These are phyloP conservation scores for Collariella sp. DNA, from an alignment of 495 filamentous ascomycete genomes.

Conservation along the genomic window DNA sequence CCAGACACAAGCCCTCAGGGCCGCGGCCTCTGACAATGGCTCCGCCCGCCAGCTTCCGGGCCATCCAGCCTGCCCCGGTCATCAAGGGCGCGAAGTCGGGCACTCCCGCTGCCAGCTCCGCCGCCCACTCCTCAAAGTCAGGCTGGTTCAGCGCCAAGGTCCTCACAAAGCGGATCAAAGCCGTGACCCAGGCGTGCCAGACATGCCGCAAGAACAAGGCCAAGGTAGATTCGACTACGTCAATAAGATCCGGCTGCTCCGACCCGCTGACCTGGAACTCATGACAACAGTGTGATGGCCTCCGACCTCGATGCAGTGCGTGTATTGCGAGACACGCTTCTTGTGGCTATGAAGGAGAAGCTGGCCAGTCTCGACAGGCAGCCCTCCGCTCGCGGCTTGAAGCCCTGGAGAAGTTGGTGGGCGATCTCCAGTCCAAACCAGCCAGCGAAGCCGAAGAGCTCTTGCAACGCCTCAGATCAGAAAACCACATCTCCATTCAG, in stretches of 20 bases:
- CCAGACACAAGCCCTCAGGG: too few relatives aligned
- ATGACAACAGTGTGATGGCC: slow-evolving; percentile 26
- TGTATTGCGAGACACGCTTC: slow-evolving; percentile 13
- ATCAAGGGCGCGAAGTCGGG: slow-evolving; percentile 1
- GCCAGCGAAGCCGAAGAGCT: slow-evolving; percentile 18
- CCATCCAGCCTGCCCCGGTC: slow-evolving; percentile 19
- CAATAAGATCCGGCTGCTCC: background rate
- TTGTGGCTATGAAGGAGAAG: slow-evolving; percentile 25
- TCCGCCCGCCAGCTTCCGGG: slow-evolving; percentile 11
- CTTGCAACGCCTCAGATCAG: slow-evolving; percentile 14
- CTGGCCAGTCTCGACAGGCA: slow-evolving; percentile 22
- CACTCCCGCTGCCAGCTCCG: background rate
- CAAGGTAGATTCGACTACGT: too few relatives aligned
- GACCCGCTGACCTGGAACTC: background rate
- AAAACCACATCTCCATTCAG: too few relatives aligned
- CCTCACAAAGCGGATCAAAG: slow-evolving; percentile 17
- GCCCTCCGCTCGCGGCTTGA: slow-evolving; percentile 19
- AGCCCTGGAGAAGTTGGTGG: slow-evolving; percentile 19
- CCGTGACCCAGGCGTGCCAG: slow-evolving; percentile 22
- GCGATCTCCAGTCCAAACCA: slow-evolving; percentile 16
- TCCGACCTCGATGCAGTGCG: slow-evolving; percentile 19
- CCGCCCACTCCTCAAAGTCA: too few relatives aligned
- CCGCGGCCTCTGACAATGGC: background rate
- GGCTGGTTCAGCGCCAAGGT: slow-evolving; percentile 5
- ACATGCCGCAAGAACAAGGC: slow-evolving; percentile 21